A percentile compares a stretch with the other conserved stretches of the same genome.
These are phyloP conservation scores for Polytrichum commune DNA, from an alignment of 225 moss, liverwort and hornwort species.

Conservation along the genomic window DNA sequence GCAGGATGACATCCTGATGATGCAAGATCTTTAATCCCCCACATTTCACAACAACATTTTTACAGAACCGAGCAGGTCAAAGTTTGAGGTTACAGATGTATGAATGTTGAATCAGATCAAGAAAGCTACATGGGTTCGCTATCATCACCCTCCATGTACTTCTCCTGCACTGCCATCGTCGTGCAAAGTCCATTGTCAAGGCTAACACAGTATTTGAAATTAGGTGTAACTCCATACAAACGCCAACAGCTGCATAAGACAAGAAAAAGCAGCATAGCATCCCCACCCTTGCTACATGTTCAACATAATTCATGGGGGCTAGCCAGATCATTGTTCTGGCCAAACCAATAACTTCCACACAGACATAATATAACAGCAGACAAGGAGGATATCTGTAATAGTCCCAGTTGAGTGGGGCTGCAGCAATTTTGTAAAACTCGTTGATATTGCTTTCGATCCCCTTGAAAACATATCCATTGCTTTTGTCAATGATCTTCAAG, in stretches of 20 bases:
- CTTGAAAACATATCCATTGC: conserved; percentile 95
- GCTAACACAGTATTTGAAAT: conserved; percentile 10
- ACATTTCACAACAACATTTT: too few relatives aligned
- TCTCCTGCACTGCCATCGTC: conserved; percentile 88
- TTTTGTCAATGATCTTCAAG: conserved; percentile 89
- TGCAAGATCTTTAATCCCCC: too few relatives aligned
- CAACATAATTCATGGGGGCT: background rate
- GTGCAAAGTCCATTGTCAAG: conserved; percentile 53
- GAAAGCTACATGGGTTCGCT: conserved; percentile 7
- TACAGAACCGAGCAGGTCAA: background rate
- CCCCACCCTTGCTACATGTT: background rate
- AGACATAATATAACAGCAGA: background rate
- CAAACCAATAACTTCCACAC: background rate
- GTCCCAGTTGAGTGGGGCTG: conserved; percentile 85
- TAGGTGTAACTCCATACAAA: background rate
- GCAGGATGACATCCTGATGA: too few relatives aligned
- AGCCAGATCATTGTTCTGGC: background rate
- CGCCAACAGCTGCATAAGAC: too few relatives aligned
- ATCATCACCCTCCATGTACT: conserved; percentile 69
- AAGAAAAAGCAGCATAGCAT: background rate
- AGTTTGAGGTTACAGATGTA: background rate
- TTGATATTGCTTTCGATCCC: conserved; percentile 87
- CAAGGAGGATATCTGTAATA: conserved; percentile 95
- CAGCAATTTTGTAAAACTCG: conserved; percentile 83
- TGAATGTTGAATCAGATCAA: too few relatives aligned